A percentile compares a stretch with the other conserved stretches of the same genome.
phyloP scores from a whole-genome alignment of 2,329 filamentous ascomycete species.

The Sporothrix curviconia region DNA sequence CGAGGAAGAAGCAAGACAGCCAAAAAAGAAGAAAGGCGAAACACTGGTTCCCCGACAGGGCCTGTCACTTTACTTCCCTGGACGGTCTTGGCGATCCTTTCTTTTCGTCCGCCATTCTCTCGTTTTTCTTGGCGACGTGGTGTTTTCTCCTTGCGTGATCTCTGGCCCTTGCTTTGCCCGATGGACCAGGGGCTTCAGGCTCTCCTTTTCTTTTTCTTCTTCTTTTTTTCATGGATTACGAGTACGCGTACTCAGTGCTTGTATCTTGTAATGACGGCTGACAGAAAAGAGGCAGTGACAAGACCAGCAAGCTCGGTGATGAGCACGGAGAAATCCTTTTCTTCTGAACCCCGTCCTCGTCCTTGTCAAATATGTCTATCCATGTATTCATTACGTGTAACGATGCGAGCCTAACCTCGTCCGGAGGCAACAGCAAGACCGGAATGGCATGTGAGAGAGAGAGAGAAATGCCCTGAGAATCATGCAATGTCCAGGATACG shows the following conservation, averaged over 20 bases:
- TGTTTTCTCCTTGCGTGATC: conserved; percentile 1
- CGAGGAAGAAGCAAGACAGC: background rate
- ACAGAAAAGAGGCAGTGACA: background rate
- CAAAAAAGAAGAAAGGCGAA: background rate
- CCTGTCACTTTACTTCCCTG: background rate
- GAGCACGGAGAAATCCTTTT: background rate
- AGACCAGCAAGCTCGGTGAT: background rate
- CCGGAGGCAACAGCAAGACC: too few species aligned
- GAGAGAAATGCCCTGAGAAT: background rate
- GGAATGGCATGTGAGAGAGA: background rate
- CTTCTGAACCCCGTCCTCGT: background rate
- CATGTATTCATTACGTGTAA: too few species aligned
- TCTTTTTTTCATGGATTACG: too few species aligned
- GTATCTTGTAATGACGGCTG: too few species aligned
- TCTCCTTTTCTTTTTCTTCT: too few species aligned
- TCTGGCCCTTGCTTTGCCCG: conserved; percentile 1
- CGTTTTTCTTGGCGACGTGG: conserved; percentile 2
- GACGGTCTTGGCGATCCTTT: background rate
- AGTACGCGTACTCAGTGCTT: background rate
- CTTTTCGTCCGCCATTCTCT: background rate
- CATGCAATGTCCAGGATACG: background rate
- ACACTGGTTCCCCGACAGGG: background rate
- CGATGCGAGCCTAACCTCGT: too few species aligned
- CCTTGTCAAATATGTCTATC: background rate
- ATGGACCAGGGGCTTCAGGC: too few species aligned